phyloP scores from a whole-genome alignment of 495 filamentous ascomycete genomes.

The Neurospora sp. region DNA sequence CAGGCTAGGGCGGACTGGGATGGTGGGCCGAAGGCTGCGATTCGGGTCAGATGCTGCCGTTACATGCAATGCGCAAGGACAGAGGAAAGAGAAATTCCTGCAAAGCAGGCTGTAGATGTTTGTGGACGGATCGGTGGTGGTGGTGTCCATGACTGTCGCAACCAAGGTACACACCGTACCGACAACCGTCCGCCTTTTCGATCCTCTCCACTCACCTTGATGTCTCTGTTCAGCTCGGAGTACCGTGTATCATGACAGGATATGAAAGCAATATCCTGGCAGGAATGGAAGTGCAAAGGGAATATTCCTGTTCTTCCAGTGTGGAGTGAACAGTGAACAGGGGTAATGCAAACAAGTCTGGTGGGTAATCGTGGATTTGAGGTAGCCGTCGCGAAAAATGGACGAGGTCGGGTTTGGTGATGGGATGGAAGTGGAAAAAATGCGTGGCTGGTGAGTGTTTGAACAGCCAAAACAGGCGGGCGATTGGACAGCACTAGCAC shows the following conservation, averaged over 20 bases:
- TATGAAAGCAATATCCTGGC: constrained; percentile 3
- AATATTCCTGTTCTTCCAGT: constrained; percentile 5
- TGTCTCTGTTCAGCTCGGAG: constrained; percentile 2
- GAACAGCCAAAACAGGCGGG: not conserved
- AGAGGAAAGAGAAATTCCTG: not conserved
- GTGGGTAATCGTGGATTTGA: constrained; percentile 1
- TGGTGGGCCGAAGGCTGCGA: not conserved
- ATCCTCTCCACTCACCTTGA: constrained; percentile 7
- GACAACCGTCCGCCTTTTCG: not conserved
- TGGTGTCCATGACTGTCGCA: not conserved
- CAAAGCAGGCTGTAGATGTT: not conserved
- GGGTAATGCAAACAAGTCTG: constrained; percentile 1
- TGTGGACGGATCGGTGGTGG: not conserved
- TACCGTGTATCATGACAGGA: constrained; percentile 8
- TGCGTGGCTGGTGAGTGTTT: constrained; percentile 19
- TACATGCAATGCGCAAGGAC: not conserved
- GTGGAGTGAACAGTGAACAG: not conserved
- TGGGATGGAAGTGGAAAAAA: constrained; percentile 8
- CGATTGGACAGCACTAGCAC: constrained; percentile 4
- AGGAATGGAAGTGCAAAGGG: constrained; percentile 6
- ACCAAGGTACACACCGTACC: not conserved
- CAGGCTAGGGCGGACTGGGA: not conserved
- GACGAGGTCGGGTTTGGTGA: constrained; percentile 16
- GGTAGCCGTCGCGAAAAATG: constrained; percentile 12
- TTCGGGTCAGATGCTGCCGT: not conserved